These are phyloP conservation scores for Neonothopanus nambi DNA, from an alignment of 1,284 basidiomycete species.

Conservation along the genomic window DNA sequence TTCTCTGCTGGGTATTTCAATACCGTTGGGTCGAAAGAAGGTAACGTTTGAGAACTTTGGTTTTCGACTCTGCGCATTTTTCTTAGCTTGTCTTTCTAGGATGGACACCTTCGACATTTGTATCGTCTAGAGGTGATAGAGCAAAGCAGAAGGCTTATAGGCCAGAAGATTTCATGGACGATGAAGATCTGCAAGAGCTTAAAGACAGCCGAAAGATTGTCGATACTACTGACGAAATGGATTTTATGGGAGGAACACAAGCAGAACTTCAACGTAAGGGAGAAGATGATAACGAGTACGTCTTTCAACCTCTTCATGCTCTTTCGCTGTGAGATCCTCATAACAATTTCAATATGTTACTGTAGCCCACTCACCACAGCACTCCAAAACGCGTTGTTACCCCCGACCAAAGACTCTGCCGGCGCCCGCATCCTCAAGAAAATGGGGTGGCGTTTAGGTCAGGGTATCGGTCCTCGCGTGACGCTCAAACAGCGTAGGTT, in stretches of 20 bases:
- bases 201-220: conserved; percentile 72
- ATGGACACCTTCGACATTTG: conserved; percentile 92
- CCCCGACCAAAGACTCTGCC: conserved; percentile 65
- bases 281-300: conserved; percentile 61
- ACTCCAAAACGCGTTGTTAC: conserved; percentile 61
- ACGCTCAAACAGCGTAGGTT: conserved; percentile 73
- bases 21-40: conserved; percentile 93
- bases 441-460: conserved; percentile 94
- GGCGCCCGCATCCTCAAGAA: conserved; percentile 86
- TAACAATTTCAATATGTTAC: neutral
- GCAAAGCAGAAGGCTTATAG: conserved; percentile 60
- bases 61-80: neutral
- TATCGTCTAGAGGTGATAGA: conserved; percentile 79
- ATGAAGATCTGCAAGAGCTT: conserved; percentile 89
- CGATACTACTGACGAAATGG: conserved; percentile 77
- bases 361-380: conserved; percentile 60
- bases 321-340: conserved; percentile 5
- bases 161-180: conserved; percentile 98
- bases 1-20: conserved; percentile 99
- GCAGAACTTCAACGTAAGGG: conserved; percentile 40
- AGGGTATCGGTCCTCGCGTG: conserved; percentile 92
- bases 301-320: conserved; percentile 20
- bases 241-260: conserved; percentile 59
- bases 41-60: conserved; percentile 34
- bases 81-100: conserved; percentile 47